phyloP scores from a whole-genome alignment of 371 early-diverging fungal species.

The Fennellomyces sp. region DNA sequence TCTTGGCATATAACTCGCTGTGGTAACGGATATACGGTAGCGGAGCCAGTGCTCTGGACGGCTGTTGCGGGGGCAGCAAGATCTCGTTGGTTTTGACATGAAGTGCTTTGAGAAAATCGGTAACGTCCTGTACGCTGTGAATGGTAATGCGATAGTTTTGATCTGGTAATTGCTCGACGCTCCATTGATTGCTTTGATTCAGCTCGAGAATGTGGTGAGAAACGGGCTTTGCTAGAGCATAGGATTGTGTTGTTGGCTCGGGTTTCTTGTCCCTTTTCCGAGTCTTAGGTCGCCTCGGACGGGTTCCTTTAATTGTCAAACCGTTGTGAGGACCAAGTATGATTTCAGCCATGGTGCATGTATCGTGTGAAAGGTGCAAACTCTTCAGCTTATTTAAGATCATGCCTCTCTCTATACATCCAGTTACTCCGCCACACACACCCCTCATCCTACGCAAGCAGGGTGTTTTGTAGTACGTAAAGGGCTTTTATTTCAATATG shows the following conservation, averaged over 20 bases:
- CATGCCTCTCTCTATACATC: no score
- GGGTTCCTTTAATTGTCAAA: slow-evolving; percentile 21
- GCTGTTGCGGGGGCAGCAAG: not conserved
- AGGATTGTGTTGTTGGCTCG: no score
- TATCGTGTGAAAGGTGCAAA: no score
- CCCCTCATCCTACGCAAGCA: no score
- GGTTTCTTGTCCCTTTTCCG: slow-evolving; percentile 6
- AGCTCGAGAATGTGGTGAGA: slow-evolving; percentile 11
- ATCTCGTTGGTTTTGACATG: not conserved
- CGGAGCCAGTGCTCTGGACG: not conserved
- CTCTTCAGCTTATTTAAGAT: no score
- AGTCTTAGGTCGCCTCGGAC: slow-evolving; percentile 24
- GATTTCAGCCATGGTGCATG: slow-evolving; percentile 26
- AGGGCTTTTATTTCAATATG: not conserved
- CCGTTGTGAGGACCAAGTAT: slow-evolving; percentile 30
- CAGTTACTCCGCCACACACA: not conserved
- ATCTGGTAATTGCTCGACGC: slow-evolving; percentile 14
- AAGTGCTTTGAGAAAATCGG: slow-evolving; percentile 20
- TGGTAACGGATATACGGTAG: slow-evolving; percentile 28
- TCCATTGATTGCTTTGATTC: slow-evolving; percentile 19
- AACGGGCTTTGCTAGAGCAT: no score
- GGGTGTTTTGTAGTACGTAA: no score
- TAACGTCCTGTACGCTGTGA: slow-evolving; percentile 18
- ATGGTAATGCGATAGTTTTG: slow-evolving; percentile 19
- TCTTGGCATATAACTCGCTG: slow-evolving; percentile 29